These are phyloP conservation scores for Fusarium subtropicale DNA, from an alignment of 2,329 filamentous ascomycete species.

Conservation along the genomic window DNA sequence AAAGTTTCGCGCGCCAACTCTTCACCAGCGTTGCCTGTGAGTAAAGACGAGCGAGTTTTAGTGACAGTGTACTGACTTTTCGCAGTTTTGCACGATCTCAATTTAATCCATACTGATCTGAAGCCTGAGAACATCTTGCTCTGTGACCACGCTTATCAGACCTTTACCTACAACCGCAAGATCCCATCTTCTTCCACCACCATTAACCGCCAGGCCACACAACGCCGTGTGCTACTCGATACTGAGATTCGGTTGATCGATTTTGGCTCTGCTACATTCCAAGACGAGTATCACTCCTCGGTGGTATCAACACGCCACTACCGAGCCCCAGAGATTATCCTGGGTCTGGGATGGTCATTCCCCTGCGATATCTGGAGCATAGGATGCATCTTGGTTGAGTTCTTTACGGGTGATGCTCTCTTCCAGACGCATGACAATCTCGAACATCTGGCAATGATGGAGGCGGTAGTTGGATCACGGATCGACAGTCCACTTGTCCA, in stretches of 20 bases:
- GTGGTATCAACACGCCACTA: conserved; percentile 78
- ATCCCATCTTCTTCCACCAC: conserved; percentile 75
- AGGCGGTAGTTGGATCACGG: conserved; percentile 70
- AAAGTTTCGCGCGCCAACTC: conserved; percentile 93
- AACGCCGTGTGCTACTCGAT: conserved; percentile 73
- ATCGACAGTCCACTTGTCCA: conserved; percentile 70
- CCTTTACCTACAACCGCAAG: conserved; percentile 76
- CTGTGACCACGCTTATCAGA: conserved; percentile 73
- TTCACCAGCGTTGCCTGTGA: conserved; percentile 98
- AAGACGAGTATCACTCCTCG: conserved; percentile 78
- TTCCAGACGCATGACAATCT: conserved; percentile 80
- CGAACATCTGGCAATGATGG: conserved; percentile 82
- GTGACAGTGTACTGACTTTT: conserved; percentile 28
- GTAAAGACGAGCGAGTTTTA: conserved; percentile 52
- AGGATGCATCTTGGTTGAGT: conserved; percentile 77
- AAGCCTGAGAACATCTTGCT: conserved; percentile 79
- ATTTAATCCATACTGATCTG: conserved; percentile 91
- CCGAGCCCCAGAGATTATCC: conserved; percentile 76
- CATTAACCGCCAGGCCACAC: conserved; percentile 69
- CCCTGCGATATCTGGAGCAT: conserved; percentile 82
- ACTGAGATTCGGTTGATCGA: conserved; percentile 78
- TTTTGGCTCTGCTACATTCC: conserved; percentile 78
- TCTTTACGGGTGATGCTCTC: conserved; percentile 76
- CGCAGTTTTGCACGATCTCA: conserved; percentile 91
- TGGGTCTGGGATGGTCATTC: conserved; percentile 77